Evolutionary conservation across 1,284 basidiomycete genomes (phyloP).

Genomic region (Cryptococcus neoformans): DNA sequence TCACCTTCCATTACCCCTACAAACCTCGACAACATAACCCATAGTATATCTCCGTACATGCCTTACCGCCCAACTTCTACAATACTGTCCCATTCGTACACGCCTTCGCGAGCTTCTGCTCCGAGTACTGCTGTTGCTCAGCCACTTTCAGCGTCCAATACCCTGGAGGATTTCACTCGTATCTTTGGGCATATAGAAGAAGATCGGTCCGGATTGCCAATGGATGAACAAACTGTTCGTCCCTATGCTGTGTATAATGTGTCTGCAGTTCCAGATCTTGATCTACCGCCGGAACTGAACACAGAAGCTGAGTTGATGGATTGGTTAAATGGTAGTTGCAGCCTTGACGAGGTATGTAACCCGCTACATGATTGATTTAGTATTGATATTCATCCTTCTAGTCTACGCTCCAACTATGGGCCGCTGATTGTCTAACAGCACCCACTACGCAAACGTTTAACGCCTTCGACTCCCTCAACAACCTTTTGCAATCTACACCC

Average conservation of each 20-base stretch:
- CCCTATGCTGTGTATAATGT: too few relatives aligned
- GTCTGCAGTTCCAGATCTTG: background rate
- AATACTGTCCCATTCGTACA: background rate
- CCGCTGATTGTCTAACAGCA: conserved; percentile 28
- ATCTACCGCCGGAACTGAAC: background rate
- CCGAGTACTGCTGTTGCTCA: background rate
- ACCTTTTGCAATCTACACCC: conserved; percentile 9
- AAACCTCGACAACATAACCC: background rate
- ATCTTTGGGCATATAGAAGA: conserved; percentile 14
- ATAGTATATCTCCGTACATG: background rate
- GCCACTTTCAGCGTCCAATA: conserved; percentile 2
- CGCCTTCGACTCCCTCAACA: conserved; percentile 23
- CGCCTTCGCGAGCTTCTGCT: background rate
- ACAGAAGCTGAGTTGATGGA: conserved; percentile 6
- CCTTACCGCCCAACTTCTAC: background rate
- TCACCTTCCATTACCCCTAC: background rate
- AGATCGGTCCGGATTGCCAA: background rate
- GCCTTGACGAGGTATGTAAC: conserved; percentile 25
- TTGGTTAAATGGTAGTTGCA: conserved; percentile 11
- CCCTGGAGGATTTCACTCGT: conserved; percentile 14
- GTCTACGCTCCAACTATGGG: conserved; percentile 29
- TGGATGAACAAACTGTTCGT: background rate
- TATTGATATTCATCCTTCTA: conserved; percentile 4
- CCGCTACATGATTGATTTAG: background rate
- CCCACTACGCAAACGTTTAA: conserved; percentile 14